Evolutionary conservation across 2,329 filamentous ascomycete species (phyloP).

Genomic region (Parastagonospora nodorum): DNA sequence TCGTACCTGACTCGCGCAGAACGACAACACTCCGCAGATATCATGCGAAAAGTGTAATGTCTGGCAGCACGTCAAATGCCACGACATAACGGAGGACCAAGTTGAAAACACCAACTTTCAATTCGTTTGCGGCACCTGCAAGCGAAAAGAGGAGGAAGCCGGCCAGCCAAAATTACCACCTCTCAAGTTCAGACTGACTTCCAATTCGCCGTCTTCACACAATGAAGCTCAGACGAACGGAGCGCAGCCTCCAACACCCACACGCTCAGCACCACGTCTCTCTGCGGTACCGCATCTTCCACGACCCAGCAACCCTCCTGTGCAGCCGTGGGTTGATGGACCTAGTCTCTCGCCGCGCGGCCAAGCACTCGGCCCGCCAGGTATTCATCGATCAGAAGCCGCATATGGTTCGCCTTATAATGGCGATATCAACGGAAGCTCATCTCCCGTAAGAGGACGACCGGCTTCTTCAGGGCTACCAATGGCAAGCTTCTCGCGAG

Average conservation of each 20-base stretch:
- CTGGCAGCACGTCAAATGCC: constrained; percentile 96
- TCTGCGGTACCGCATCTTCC: constrained; percentile 17
- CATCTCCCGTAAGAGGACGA: constrained; percentile 30
- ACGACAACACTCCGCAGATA: constrained; percentile 92
- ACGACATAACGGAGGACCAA: constrained; percentile 76
- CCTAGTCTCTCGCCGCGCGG: constrained; percentile 53
- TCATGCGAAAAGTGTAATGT: constrained; percentile 92
- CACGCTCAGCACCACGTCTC: constrained; percentile 19
- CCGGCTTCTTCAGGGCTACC: constrained; percentile 28
- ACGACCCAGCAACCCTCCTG: constrained; percentile 17
- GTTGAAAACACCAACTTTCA: constrained; percentile 79
- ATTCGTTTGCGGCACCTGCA: constrained; percentile 82
- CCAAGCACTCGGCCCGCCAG: constrained; percentile 50
- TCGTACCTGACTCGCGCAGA: constrained; percentile 51
- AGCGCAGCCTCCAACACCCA: constrained; percentile 6
- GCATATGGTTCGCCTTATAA: constrained; percentile 41
- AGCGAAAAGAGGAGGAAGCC: constrained; percentile 66
- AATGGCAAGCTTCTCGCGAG: constrained; percentile 15
- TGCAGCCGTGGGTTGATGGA: constrained; percentile 46
- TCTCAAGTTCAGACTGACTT: constrained; percentile 62
- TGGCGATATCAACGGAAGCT: constrained; percentile 29
- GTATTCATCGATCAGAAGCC: constrained; percentile 45
- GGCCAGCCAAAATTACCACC: constrained; percentile 66
- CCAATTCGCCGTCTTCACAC: constrained; percentile 50
- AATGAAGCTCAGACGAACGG: constrained; percentile 23